Conservation (phyloP, 192 early-diverging fungal species). For the Coemansia sp. region DNA sequence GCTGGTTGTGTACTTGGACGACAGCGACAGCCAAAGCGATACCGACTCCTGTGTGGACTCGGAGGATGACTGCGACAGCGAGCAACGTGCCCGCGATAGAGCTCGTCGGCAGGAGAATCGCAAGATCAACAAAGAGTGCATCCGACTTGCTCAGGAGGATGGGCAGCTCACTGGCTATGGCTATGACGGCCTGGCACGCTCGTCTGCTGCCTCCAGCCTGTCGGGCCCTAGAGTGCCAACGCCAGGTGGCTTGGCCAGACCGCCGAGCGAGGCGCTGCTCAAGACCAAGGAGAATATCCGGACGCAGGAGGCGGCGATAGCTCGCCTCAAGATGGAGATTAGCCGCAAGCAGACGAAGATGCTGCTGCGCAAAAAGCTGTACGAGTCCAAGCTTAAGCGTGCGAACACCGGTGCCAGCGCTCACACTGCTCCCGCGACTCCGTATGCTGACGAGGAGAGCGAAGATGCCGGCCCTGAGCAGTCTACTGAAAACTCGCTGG, state of each 20-base stretch:
- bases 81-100: neutral
- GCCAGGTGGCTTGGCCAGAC: neutral
- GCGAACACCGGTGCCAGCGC: neutral
- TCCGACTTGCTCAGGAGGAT: conserved; percentile 10
- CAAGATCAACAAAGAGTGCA: conserved; percentile 18
- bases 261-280: conserved; percentile 8
- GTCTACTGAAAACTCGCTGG: neutral
- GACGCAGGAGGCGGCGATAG: conserved; percentile 38
- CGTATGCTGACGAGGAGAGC: neutral
- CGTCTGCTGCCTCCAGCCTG: neutral
- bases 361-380: conserved; percentile 24
- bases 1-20: conserved; percentile 28
- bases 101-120: conserved; percentile 4
- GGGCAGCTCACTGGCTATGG: neutral
- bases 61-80: neutral
- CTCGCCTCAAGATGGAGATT: conserved; percentile 35
- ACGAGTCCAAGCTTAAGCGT: conserved; percentile 8
- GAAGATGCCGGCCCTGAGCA: neutral
- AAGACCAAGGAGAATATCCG: conserved; percentile 21
- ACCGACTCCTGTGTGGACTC: conserved; percentile 11
- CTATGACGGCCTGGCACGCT: neutral
- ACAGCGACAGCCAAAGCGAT: conserved; percentile 4
- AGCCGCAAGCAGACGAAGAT: conserved; percentile 29
- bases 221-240: neutral
- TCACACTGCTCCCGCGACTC: conserved; percentile 1